A percentile compares a stretch with the other conserved stretches of the same genome.
Conservation (phyloP, 192 early-diverging fungal genomes). For the Backusella psychrophila region DNA sequence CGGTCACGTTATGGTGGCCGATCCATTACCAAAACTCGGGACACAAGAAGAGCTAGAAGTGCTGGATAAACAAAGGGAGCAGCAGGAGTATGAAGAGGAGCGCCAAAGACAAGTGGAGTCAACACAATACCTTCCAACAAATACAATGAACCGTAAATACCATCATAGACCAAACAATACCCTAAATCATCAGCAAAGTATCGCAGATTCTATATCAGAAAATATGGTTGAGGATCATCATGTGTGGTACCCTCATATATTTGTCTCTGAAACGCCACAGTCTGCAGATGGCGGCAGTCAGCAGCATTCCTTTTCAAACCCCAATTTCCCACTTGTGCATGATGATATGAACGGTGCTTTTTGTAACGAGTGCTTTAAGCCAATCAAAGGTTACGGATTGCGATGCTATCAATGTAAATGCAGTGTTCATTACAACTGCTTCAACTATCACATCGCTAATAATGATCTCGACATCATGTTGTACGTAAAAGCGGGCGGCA, state of each 20-base stretch:
- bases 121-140: slow-evolving; percentile 7
- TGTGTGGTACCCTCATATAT: slow-evolving; percentile 46
- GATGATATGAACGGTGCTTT: slow-evolving; percentile 15
- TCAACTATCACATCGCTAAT: slow-evolving; percentile 28
- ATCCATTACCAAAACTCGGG: slow-evolving; percentile 32
- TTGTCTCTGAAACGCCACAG: slow-evolving; percentile 12
- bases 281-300: neutral
- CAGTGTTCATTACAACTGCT: slow-evolving; percentile 51
- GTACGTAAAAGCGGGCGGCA: slow-evolving; percentile 34
- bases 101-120: neutral
- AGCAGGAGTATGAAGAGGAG: slow-evolving; percentile 17
- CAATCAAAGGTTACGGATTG: slow-evolving; percentile 47
- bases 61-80: slow-evolving; percentile 22
- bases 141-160: neutral
- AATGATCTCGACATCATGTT: slow-evolving; percentile 33
- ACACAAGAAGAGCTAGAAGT: slow-evolving; percentile 23
- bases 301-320: neutral
- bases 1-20: slow-evolving; percentile 45
- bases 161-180: neutral
- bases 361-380: slow-evolving; percentile 40
- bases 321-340: neutral
- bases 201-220: neutral
- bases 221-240: slow-evolving; percentile 19
- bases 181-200: neutral
- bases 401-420: slow-evolving; percentile 51